Evolutionary conservation across 2,329 filamentous ascomycete species (phyloP).

Genomic region (Epichloe glyceriae): DNA sequence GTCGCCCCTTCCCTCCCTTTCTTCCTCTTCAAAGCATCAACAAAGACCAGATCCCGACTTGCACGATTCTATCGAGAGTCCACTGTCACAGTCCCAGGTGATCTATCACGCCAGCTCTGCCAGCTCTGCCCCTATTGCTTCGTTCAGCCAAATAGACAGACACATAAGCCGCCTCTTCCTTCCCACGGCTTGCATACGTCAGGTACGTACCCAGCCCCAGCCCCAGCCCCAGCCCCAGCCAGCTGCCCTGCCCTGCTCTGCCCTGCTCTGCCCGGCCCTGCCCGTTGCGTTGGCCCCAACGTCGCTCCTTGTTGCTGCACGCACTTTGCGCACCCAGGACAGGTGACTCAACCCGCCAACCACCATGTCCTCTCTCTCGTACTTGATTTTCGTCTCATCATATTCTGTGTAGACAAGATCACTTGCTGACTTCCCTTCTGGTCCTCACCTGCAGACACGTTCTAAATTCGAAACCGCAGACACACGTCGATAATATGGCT

Average conservation of each 20-base stretch:
- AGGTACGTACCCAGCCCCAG: constrained; percentile 18
- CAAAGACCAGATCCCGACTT: constrained; percentile 37
- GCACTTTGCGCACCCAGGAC: background rate
- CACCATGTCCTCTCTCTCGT: background rate
- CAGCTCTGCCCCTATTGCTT: constrained; percentile 17
- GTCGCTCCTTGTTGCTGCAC: background rate
- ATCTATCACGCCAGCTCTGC: constrained; percentile 36
- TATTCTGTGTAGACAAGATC: background rate
- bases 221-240: no score
- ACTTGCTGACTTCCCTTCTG: background rate
- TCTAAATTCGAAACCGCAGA: constrained; percentile 27
- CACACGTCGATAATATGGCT: constrained; percentile 40
- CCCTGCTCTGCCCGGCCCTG: no score
- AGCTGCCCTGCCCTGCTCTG: no score
- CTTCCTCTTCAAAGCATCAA: constrained; percentile 33
- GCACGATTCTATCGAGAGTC: constrained; percentile 40
- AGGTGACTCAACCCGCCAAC: constrained; percentile 10
- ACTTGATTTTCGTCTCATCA: background rate
- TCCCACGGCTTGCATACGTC: constrained; percentile 16
- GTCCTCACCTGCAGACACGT: constrained; percentile 21
- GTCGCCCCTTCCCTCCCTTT: constrained; percentile 24
- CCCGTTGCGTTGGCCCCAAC: background rate
- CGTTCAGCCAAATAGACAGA: constrained; percentile 11
- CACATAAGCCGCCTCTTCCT: constrained; percentile 13
- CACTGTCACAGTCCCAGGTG: constrained; percentile 47